Conservation (phyloP, 140 eudicot species). For the Anethum foeniculum region DNA sequence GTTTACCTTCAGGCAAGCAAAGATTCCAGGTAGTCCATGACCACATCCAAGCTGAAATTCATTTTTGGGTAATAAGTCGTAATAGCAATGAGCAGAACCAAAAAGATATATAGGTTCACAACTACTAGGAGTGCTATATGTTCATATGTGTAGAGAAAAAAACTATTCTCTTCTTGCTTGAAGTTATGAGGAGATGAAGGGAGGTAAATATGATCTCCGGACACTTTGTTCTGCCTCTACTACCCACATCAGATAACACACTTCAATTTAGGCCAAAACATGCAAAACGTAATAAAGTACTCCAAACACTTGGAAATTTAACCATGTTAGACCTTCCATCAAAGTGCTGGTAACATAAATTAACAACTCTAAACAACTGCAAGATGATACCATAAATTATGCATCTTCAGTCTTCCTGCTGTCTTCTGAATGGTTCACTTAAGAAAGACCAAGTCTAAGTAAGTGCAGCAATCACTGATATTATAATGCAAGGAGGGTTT, state of each 20-base stretch:
- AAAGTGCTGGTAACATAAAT: background rate
- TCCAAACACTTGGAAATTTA: background rate
- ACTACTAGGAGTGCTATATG: background rate
- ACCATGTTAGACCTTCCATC: background rate
- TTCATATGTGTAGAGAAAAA: background rate
- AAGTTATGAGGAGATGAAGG: background rate
- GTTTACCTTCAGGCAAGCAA: conserved; percentile 64
- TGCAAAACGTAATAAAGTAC: background rate
- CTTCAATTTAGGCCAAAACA: background rate
- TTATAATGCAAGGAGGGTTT: background rate
- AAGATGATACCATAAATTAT: background rate
- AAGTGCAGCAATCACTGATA: background rate
- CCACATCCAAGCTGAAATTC: conserved; percentile 90
- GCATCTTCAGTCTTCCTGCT: background rate
- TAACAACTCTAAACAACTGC: background rate
- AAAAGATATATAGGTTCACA: background rate
- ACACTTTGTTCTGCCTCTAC: background rate
- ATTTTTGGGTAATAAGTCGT: conserved; percentile 11
- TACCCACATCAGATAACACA: background rate
- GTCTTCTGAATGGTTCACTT: background rate
- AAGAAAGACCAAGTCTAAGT: background rate
- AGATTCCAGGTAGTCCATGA: conserved; percentile 95
- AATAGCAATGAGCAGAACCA: background rate
- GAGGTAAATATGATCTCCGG: background rate
- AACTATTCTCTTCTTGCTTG: background rate